A percentile compares a stretch with the other conserved stretches of the same genome.
phyloP scores from a whole-genome alignment of 176 grass and related monocot species.

The Aegilops longissima region DNA sequence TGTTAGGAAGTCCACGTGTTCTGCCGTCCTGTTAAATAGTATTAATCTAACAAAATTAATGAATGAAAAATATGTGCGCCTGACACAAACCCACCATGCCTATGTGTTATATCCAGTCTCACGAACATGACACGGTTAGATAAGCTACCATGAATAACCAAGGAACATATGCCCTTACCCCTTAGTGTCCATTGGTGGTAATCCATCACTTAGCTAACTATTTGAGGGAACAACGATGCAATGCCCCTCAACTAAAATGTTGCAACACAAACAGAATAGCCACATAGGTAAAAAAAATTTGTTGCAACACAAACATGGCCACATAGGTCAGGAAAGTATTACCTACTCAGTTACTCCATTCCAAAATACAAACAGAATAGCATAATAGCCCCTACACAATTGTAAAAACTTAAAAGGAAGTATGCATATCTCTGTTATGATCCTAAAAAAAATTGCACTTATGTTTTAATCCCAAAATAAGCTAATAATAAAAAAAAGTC shows the following conservation, averaged over 20 bases:
- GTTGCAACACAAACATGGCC: not conserved
- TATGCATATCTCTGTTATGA: not conserved
- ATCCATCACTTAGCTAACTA: not conserved
- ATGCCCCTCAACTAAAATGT: not conserved
- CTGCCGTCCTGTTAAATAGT: not conserved
- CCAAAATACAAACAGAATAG: not conserved
- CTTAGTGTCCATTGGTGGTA: not conserved
- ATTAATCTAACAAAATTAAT: not conserved
- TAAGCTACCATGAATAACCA: constrained; percentile 20
- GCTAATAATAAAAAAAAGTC: constrained; percentile 10
- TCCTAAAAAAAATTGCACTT: not conserved
- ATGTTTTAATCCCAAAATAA: not conserved
- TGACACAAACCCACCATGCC: not conserved
- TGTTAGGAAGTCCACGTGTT: not conserved
- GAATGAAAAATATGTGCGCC: not conserved
- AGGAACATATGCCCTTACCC: not conserved
- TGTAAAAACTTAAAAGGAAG: not conserved
- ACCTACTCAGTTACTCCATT: not conserved
- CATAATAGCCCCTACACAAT: not conserved
- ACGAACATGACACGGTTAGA: not conserved
- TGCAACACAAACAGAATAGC: not conserved
- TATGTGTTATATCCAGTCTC: not conserved
- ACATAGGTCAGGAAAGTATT: not conserved
- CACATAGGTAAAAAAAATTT: not conserved
- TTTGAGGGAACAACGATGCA: not conserved